A percentile compares a stretch with the other conserved stretches of the same genome.
Conservation (phyloP, 225 moss, liverwort and hornwort species). For the Bryoerythrophyllum caledonicum region DNA sequence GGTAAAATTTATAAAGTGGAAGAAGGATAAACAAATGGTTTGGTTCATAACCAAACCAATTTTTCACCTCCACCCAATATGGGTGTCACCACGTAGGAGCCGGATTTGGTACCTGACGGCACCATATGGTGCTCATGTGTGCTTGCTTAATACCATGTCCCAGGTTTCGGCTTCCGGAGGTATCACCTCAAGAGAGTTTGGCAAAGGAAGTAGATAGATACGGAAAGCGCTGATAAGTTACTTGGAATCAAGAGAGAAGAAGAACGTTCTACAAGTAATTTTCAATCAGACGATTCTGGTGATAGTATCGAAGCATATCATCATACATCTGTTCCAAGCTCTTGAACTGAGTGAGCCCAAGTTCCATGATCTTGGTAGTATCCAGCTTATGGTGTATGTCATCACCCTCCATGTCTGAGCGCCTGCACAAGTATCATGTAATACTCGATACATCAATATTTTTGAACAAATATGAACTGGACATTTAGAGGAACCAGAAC, state of each 20-base stretch:
- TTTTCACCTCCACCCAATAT: no score
- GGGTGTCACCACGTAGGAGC: no score
- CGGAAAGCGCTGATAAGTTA: background rate
- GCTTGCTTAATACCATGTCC: no score
- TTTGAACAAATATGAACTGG: background rate
- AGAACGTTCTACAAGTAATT: conserved; percentile 23
- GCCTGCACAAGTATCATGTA: conserved; percentile 38
- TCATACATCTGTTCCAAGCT: conserved; percentile 61
- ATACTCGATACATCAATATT: background rate
- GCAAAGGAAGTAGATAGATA: no score
- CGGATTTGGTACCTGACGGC: no score
- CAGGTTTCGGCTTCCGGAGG: no score
- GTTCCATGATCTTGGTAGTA: conserved; percentile 52
- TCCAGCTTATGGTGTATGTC: conserved; percentile 54
- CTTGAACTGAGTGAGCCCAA: conserved; percentile 60
- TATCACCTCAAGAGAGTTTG: no score
- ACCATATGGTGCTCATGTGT: no score
- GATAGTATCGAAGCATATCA: conserved; percentile 55
- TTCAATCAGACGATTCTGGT: conserved; percentile 33
- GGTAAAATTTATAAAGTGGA: no score
- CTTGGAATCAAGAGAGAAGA: background rate
- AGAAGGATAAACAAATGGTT: no score
- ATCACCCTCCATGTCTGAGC: conserved; percentile 36
- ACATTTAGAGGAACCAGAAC: background rate
- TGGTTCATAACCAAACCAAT: no score